Percentiles rank a stretch among this genome's conserved stretches.
Conservation (phyloP, 805 yeast species). For the Ogataea henricii region DNA sequence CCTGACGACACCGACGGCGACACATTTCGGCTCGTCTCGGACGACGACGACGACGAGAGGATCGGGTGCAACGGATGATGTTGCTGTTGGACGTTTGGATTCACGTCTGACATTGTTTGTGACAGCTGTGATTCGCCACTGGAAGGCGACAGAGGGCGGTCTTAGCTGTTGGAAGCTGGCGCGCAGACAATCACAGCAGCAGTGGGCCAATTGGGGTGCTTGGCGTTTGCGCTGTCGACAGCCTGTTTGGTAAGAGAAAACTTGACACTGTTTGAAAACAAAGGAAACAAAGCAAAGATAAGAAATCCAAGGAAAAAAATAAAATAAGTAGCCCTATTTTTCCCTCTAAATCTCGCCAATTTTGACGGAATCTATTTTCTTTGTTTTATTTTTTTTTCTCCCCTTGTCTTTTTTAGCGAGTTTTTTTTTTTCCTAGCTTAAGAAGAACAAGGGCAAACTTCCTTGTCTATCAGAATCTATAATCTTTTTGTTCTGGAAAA, state of each 20-base stretch:
- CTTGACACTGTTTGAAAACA: not conserved
- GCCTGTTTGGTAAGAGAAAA: not conserved
- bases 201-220: not conserved
- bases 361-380: not conserved
- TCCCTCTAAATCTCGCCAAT: not conserved
- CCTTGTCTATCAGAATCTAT: too few relatives aligned
- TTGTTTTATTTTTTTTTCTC: too few relatives aligned
- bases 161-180: not conserved
- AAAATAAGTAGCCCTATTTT: not conserved
- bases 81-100: slow-evolving; percentile 4
- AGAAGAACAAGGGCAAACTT: not conserved
- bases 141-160: not conserved
- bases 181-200: not conserved
- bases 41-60: slow-evolving; percentile 27
- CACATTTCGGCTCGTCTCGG: slow-evolving; percentile 18
- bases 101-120: slow-evolving; percentile 8
- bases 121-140: not conserved
- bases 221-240: not conserved
- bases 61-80: slow-evolving; percentile 24
- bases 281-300: slow-evolving; percentile 1
- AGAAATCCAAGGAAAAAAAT: not conserved
- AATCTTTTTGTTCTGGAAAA: too few relatives aligned
- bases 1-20: slow-evolving; percentile 12
- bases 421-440: not conserved
- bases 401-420: not conserved